Evolutionary conservation across 2,329 filamentous ascomycete genomes (phyloP), one percentile per base, ranked within the genome.

Genomic region (Fusarium sp.): DNA sequence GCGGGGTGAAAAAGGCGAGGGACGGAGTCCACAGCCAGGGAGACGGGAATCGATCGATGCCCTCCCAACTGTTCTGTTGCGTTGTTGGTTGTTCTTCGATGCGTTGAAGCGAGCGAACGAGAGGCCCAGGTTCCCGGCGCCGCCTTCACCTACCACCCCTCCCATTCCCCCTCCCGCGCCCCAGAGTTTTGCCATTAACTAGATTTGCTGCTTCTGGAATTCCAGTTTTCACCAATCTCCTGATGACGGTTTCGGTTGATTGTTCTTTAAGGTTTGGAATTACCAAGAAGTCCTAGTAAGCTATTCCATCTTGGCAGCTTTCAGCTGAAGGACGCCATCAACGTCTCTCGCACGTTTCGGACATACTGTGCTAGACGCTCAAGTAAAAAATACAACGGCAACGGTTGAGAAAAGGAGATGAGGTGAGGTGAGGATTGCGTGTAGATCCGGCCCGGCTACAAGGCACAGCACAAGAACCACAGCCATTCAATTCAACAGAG

Each of bases 21-120:
- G 50, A 56, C 27, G 29, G 52, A 58, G 66, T 72, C 76, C 76
- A 71, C 68, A 60, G 65, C 76, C 76, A 73, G 68, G 76, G 76
- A 75, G 74, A 76, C 67, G 76, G 76, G 61, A 74, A 57, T 45
- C 36, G 67, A 73, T 74, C 70, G 71, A 65, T 50, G 54, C 22
- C 42, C 59, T 29, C 45, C 29, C 13, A 13, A 35, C 29, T 27
- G 45, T n/a, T 33, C 31, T 22, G 59, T 18, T 40, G 18, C 18
- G 33, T 6, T 63, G 68, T 74, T 71, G 64, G 68, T 60, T 42
- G 58, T 35, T 47, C 38, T 10, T 33, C 3, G 40, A 45, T 33
- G 56, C 29, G 29, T 47, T n/a, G 33, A 38, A 25, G 47, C 33
- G 52, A 68, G 36, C 50, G 40, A 65, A 38, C 42, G 50, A 59